These are phyloP conservation scores for Trichoderma orchidacearum DNA, from an alignment of 495 filamentous ascomycete species.

Conservation along the genomic window DNA sequence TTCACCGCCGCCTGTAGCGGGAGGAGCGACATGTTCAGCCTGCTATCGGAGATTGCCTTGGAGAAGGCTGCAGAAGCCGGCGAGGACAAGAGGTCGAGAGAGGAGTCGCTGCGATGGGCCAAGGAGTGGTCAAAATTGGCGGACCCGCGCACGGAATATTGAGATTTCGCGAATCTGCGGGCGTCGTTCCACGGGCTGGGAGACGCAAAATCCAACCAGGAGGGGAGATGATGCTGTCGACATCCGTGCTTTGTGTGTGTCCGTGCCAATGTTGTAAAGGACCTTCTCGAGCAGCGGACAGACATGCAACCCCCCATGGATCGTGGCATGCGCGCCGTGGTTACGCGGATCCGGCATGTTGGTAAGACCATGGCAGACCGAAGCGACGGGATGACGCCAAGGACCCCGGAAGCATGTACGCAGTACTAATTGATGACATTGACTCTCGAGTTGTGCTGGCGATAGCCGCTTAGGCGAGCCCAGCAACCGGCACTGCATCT, in stretches of 20 bases:
- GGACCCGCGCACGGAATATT: background rate
- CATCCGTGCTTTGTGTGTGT: background rate
- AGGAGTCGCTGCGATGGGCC: background rate
- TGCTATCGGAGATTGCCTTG: background rate
- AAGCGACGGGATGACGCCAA: background rate
- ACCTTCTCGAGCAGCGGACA: too few species aligned
- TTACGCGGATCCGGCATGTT: background rate
- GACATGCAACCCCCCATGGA: too few species aligned
- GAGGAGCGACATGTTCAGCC: background rate
- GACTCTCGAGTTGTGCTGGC: background rate
- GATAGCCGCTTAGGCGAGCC: background rate
- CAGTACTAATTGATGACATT: too few species aligned
- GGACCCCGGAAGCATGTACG: background rate
- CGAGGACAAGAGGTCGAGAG: background rate
- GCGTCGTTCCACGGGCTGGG: background rate
- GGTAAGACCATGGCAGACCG: background rate
- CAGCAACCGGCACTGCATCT: too few species aligned
- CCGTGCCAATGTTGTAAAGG: background rate
- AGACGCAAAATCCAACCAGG: background rate
- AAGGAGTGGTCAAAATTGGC: background rate
- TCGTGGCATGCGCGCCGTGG: background rate
- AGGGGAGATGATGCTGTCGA: background rate
- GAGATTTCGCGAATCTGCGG: background rate
- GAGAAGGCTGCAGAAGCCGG: background rate
- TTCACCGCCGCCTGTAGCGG: background rate